Evolutionary conservation across 345 rosid genomes (phyloP).

Genomic region (Trapa incisa): DNA sequence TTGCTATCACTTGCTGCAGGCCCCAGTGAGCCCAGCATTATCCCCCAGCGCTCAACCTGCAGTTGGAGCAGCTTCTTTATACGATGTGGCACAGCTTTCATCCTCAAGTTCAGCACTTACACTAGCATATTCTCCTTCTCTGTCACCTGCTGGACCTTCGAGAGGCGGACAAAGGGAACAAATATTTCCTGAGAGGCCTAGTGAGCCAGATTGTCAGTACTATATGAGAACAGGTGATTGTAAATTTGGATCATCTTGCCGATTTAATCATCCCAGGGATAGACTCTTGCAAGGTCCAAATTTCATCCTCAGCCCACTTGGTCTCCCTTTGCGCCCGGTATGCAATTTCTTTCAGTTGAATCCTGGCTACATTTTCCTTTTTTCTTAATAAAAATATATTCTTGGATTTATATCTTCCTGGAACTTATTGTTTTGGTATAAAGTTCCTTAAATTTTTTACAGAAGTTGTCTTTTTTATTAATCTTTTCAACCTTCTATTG

Average conservation of each 20-base stretch:
- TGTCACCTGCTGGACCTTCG: conserved; percentile 31
- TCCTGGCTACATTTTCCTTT: neutral
- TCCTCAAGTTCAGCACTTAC: conserved; percentile 56
- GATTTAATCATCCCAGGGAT: conserved; percentile 85
- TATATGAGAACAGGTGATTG: conserved; percentile 87
- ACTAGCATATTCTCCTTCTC: conserved; percentile 39
- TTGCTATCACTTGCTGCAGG: conserved; percentile 25
- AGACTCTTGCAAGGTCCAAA: conserved; percentile 43
- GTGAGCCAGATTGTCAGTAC: conserved; percentile 82
- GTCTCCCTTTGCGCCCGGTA: conserved; percentile 89
- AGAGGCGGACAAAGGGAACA: conserved; percentile 50
- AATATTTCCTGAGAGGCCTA: conserved; percentile 88
- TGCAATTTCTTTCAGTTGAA: conserved; percentile 13
- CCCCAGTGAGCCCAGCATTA: conserved; percentile 65
- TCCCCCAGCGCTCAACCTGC: conserved; percentile 75
- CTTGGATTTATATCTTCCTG: neutral
- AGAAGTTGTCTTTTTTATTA: too few relatives aligned
- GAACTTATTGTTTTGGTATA: too few relatives aligned
- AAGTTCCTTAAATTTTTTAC: too few relatives aligned
- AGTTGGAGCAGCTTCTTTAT: conserved; percentile 57
- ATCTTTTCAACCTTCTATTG: too few relatives aligned
- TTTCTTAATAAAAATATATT: neutral
- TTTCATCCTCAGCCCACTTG: conserved; percentile 60
- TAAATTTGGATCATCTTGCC: conserved; percentile 78
- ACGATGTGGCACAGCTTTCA: conserved; percentile 60